phyloP scores from a whole-genome alignment of 768 basidiomycete genomes.

The Lactarius hengduanensis region DNA sequence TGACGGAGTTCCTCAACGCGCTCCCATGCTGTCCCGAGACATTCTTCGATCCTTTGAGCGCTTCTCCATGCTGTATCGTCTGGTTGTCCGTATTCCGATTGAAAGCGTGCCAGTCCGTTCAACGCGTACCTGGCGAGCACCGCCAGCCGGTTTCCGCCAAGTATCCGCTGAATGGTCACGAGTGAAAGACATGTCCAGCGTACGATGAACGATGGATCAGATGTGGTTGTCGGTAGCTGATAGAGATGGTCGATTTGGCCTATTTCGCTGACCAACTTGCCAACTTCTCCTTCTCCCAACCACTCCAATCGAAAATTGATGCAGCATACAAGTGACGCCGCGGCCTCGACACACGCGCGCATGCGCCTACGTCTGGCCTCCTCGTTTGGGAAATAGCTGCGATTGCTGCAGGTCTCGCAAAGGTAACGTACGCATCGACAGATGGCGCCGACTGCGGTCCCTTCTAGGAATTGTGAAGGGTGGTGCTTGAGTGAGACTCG shows the following conservation, averaged over 20 bases:
- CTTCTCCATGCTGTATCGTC: not conserved
- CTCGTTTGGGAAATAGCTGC: conserved; percentile 1
- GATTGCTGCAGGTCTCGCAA: conserved; percentile 14
- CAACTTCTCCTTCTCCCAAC: conserved; percentile 19
- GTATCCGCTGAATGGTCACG: conserved; percentile 11
- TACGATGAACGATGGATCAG: not conserved
- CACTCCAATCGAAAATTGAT: conserved; percentile 10
- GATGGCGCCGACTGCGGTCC: no score
- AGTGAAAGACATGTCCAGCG: conserved; percentile 26
- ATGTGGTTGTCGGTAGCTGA: not conserved
- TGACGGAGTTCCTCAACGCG: not conserved
- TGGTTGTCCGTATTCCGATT: not conserved
- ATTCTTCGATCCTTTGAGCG: not conserved
- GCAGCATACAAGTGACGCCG: conserved; percentile 12
- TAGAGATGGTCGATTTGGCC: not conserved
- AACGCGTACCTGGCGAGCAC: not conserved
- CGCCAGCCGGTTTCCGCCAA: not conserved
- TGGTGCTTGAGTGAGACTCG: no score
- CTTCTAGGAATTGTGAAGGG: no score
- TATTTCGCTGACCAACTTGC: not conserved
- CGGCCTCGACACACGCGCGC: conserved; percentile 18
- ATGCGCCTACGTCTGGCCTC: conserved; percentile 13
- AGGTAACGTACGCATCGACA: conserved; percentile 3
- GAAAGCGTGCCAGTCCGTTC: not conserved
- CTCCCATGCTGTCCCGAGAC: not conserved